Evolutionary conservation across 1,284 basidiomycete species (phyloP).

Genomic region (Malassezia globosa): DNA sequence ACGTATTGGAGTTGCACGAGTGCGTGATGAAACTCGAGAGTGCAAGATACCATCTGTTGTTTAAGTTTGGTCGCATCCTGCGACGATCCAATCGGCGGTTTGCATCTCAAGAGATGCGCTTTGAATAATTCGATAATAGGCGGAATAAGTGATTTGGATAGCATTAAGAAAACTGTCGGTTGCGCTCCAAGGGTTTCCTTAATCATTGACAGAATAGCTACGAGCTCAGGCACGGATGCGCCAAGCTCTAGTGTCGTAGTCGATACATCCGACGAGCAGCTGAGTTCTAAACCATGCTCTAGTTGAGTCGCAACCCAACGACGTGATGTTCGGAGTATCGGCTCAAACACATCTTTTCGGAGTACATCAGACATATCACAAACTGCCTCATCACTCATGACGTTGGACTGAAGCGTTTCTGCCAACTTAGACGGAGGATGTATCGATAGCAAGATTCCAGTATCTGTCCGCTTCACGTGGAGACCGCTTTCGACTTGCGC

Average conservation of each 20-base stretch:
- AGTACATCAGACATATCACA: not conserved
- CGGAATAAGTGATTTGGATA: not conserved
- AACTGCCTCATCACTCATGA: not conserved
- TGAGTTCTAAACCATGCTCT: not conserved
- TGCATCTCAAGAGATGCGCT: not conserved
- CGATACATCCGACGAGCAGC: not conserved
- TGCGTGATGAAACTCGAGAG: not conserved
- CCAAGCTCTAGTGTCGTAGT: not conserved
- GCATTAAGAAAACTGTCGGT: not conserved
- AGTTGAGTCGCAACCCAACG: not conserved
- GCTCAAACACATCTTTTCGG: not conserved
- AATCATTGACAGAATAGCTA: not conserved
- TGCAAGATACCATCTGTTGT: not conserved
- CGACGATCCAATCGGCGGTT: not conserved
- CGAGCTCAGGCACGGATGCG: not conserved
- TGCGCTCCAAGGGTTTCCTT: not conserved
- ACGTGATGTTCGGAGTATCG: not conserved
- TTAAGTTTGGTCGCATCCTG: not conserved
- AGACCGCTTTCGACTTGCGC: not conserved
- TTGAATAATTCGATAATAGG: not conserved
- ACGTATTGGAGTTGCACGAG: not conserved
- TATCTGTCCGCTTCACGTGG: not conserved
- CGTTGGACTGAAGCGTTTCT: not conserved
- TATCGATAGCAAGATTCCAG: not conserved
- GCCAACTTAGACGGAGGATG: not conserved